These are phyloP conservation scores for Pilaira anomala DNA, from an alignment of 192 early-diverging fungal species.

Conservation along the genomic window DNA sequence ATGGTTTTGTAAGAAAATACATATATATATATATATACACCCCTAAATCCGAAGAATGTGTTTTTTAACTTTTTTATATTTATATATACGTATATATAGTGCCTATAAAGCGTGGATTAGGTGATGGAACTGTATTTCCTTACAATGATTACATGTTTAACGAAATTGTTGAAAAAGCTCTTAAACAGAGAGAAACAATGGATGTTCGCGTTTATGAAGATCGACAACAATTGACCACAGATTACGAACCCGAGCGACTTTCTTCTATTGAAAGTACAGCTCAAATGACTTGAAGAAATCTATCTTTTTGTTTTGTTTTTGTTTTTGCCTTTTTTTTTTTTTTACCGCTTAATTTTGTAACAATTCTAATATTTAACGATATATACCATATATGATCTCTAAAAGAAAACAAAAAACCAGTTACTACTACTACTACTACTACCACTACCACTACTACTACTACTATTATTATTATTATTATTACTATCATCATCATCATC, in stretches of 20 bases:
- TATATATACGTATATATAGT: slow-evolving; percentile 10
- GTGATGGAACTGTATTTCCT: slow-evolving; percentile 30
- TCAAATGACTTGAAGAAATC: slow-evolving; percentile 1
- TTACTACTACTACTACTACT: no score
- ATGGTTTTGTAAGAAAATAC: slow-evolving; percentile 43
- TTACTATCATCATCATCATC: no score
- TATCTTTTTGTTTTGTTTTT: no score
- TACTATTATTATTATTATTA: no score
- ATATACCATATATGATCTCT: no score
- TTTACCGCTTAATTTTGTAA: no score
- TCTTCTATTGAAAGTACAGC: slow-evolving; percentile 1
- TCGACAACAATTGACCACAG: not conserved
- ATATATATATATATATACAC: not conserved
- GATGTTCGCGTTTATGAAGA: not conserved
- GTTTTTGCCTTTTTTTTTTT: no score
- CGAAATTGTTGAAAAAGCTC: slow-evolving; percentile 20
- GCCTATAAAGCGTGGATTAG: slow-evolving; percentile 25
- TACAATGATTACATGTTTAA: slow-evolving; percentile 21
- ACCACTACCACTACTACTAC: no score
- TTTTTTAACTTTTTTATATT: not conserved
- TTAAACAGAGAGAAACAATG: slow-evolving; percentile 9
- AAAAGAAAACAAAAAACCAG: no score
- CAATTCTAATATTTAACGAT: no score
- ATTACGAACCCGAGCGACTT: not conserved
- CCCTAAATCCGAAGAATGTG: not conserved